Base-by-base conservation (phyloP, 2,329 filamentous ascomycete genomes). In the Sarocladium brachiariae region DNA sequence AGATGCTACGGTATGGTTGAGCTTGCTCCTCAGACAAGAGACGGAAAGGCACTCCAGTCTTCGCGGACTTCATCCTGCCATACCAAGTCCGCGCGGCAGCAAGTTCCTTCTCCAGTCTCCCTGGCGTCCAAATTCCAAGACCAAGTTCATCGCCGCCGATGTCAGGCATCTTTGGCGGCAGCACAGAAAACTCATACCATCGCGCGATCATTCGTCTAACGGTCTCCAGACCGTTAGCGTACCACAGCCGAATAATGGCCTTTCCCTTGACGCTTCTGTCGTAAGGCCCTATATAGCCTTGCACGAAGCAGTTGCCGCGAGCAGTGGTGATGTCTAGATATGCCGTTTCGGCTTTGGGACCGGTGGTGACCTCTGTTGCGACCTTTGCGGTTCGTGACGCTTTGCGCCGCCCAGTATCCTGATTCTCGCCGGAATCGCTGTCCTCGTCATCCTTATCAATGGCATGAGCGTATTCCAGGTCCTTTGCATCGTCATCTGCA, bases 11-110 rank as follows among this genome's bases (percentile, higher is more conserved):
- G 49, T 70, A 70, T 23, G 54, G 56, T 7, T 46, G 51, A 2
- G 63, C 59, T 46, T 68, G 64, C 4, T 62, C 56, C 1, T 54
- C 46, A 1, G 57, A 54, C 34, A 68, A 52, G n/a, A 14, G 27
- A 16, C 41, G 39, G 16, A 50, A 48, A 19, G 35, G 39, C n/a
- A 13, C 37, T 21, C 24, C 37, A 19, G 8, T 18, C 10, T 23
- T 31, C 13, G 37, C 23, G 7, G 49, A 23, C 14, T 41, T 38
- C 14, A 34, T 31, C 2, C 21, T n/a, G 25, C 38, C 30, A 24
- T 49, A 37, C 14, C 38, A 47, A 3, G n/a, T 9, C 7, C 54
- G 50, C 4, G 27, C 37, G 33, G 39, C 50, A 3, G 57, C 49
- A 11, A 33, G 50, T 49, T 65, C 61, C 6, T 47, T 30, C 43